Evolutionary conservation across 352 stramenopile species (phyloP), one percentile per base, ranked within the genome.

Genomic region (Globisporangium apiculatum): DNA sequence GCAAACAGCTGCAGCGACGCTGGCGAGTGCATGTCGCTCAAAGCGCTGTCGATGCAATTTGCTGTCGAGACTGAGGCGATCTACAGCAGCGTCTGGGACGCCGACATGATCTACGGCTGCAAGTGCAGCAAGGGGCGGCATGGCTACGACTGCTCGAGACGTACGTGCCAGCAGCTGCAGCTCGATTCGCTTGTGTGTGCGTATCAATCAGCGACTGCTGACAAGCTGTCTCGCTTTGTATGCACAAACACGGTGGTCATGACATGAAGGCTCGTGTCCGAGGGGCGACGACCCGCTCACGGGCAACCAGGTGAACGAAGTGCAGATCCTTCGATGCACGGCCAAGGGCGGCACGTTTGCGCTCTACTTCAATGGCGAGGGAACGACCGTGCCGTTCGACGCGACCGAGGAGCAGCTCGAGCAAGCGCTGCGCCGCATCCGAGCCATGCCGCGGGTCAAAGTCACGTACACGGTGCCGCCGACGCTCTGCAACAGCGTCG

Each of bases 231-330:
- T 15, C 6, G 9, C 4, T 11, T 42, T 11, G 41, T 53, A 45
- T 31, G 24, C 7, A 53, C 43, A 31, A 14, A 60, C 11, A 15
- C 8, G 4, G 11, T 38, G 18, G 17, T 5, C 6, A 5, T 35
- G 15, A 35, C 14, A 14, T 18, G 8, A n/a, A 90, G 78, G 62
- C 6, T 81, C 73, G 7, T 97, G 91, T 55, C 86, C 91, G 9
- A 57, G 57, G 8, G 91, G 91, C n/a, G 86, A 96, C 65, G 91
- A 97, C 54, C 88, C 87, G 10, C 51, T 96, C 18, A 97, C 85
- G 0, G 78, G 71, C 1, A 75, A 73, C 2, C 90, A 97, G 55
- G 76, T 69, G n/a, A 96, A 90, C 60, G 88, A 96, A 50, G 72
- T 83, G 15, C 84, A 96, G 64, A 69, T 90, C 61, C 45, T 92